Conservation (phyloP, 805 yeast species). For the Naumovozyma baii region DNA sequence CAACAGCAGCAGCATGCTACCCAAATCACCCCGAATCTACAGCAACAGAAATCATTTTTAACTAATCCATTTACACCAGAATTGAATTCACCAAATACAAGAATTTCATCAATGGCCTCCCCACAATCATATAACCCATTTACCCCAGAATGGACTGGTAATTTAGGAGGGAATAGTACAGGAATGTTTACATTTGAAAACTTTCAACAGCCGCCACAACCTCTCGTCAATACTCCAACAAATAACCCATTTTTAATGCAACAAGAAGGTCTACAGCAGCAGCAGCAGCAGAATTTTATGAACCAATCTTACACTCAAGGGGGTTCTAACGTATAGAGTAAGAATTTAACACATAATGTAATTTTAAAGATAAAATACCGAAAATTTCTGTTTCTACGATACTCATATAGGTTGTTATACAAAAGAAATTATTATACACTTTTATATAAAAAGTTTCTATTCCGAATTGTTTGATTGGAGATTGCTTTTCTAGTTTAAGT, state of each 20-base stretch:
- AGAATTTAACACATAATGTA: no score
- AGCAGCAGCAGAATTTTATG: conserved; percentile 23
- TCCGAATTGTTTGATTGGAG: no score
- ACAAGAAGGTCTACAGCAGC: conserved; percentile 16
- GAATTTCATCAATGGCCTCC: conserved; percentile 15
- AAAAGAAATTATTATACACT: no score
- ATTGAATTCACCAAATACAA: conserved; percentile 5
- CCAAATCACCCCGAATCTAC: conserved; percentile 22
- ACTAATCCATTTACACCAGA: conserved; percentile 27
- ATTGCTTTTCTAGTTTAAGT: no score
- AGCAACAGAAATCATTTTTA: conserved; percentile 19
- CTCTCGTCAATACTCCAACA: conserved; percentile 11
- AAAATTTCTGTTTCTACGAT: no score
- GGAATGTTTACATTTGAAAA: conserved; percentile 12
- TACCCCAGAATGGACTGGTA: conserved; percentile 14
- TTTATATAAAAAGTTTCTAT: no score
- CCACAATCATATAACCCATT: conserved; percentile 25
- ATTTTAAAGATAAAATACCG: no score
- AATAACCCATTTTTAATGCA: conserved; percentile 18
- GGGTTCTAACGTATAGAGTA: neutral
- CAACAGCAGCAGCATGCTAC: conserved; percentile 23
- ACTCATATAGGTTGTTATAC: no score
- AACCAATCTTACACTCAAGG: conserved; percentile 8
- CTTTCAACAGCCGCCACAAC: conserved; percentile 13
- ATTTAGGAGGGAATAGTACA: conserved; percentile 2